phyloP scores from a whole-genome alignment of 2,329 filamentous ascomycete species.

The Pyrenochaeta sp. region DNA sequence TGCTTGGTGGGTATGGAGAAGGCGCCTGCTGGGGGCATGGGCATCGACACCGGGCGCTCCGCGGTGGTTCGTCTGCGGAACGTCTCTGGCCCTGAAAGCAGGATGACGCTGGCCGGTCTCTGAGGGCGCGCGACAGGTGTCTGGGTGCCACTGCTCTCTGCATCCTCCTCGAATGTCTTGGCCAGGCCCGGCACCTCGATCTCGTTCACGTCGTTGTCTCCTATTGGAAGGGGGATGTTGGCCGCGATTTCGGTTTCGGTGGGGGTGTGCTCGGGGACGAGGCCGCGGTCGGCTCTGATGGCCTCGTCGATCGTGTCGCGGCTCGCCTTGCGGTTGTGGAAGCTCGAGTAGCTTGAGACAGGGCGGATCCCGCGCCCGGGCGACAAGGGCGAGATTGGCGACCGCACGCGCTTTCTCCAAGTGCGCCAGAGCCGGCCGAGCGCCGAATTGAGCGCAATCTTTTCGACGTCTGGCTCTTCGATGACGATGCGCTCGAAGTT shows the following conservation, averaged over 20 bases:
- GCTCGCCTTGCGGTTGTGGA: constrained; percentile 38
- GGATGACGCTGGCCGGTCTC: constrained; percentile 40
- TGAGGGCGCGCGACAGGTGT: constrained; percentile 33
- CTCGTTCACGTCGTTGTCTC: constrained; percentile 74
- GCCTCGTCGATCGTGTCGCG: constrained; percentile 37
- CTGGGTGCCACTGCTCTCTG: constrained; percentile 29
- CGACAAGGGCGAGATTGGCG: constrained; percentile 35
- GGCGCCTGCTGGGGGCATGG: constrained; percentile 24
- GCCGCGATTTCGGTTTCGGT: constrained; percentile 60
- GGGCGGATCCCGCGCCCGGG: constrained; percentile 32
- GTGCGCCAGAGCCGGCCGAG: constrained; percentile 90
- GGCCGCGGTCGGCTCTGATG: constrained; percentile 24
- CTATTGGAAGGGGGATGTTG: constrained; percentile 72
- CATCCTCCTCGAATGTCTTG: constrained; percentile 67
- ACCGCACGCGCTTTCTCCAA: constrained; percentile 86
- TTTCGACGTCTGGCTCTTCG: constrained; percentile 90
- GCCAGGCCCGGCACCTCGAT: constrained; percentile 80
- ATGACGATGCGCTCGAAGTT: constrained; percentile 75
- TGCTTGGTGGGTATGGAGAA: constrained; percentile 24
- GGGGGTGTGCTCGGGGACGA: constrained; percentile 52
- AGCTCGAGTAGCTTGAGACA: constrained; percentile 38
- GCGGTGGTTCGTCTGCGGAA: constrained; percentile 25
- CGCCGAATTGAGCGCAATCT: constrained; percentile 86
- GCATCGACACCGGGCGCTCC: constrained; percentile 42
- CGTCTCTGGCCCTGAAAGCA: constrained; percentile 30